Evolutionary conservation across 1,139 yeast genomes (phyloP), one percentile per base, ranked within the genome.

Genomic region (Meyerozyma athensensis): DNA sequence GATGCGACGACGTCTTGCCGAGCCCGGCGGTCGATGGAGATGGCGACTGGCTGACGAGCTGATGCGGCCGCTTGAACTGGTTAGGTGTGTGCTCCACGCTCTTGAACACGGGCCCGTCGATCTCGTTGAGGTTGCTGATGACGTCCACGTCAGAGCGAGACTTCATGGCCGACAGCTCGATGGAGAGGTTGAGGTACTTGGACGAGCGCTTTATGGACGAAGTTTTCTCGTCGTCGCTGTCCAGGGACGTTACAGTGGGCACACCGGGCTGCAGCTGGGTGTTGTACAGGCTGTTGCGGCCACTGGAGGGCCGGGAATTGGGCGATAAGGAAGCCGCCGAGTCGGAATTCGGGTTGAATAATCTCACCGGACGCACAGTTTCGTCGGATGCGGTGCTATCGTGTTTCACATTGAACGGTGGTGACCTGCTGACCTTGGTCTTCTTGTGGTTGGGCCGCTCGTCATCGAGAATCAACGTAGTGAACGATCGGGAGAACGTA

Each of bases 61-160:
- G 65, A 43, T 73, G 76, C 2, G 77, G 73, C 30, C 77, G 58
- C 43, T 72, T 72, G 45, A 65, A 70, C 43, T 68, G 69, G 44
- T 69, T 69, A 34, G 59, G 56, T 10, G 56, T 52, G 19, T 44
- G 43, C 37, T 53, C 56, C 18, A 44, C 40, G 36, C 36, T 44
- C 30, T 44, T 39, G 13, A 41, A 36, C 7, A 49, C 43, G 30
- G 54, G 48, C 14, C 54, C 44, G 30, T 56, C 62, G 31, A 58
- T 59, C 41, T 62, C 67, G 45, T 59, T 57, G 39, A 61, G 47
- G 38, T 58, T 62, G 37, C 58, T 52, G 21, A 57, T 56, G 37
- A 50, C 44, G 38, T 59, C 64, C n/a, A 56, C 47, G 31, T 54
- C 60, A 19, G 49, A 49, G 13, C 39, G 34, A 8, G 24, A 16